phyloP scores from a whole-genome alignment of 345 rosid genomes.

The Gossypioides kirkii region DNA sequence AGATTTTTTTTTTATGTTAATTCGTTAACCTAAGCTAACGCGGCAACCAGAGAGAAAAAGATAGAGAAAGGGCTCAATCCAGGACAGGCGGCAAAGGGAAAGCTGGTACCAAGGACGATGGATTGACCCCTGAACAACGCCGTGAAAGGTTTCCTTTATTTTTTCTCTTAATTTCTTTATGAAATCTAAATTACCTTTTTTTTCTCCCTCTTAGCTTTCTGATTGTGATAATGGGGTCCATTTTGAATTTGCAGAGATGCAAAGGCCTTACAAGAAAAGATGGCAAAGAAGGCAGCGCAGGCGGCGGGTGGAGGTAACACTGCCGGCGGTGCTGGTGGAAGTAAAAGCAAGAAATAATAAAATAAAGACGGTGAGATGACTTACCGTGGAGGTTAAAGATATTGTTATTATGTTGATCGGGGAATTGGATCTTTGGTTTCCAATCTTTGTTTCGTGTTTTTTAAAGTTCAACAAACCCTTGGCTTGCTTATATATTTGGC shows the following conservation, averaged over 20 bases:
- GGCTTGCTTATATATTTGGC: neutral
- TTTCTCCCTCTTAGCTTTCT: neutral
- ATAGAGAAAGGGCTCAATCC: slow-evolving; percentile 77
- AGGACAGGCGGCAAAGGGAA: slow-evolving; percentile 29
- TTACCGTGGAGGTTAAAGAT: neutral
- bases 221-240: neutral
- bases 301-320: slow-evolving; percentile 40
- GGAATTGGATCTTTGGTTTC: neutral
- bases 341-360: slow-evolving; percentile 33
- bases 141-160: slow-evolving; percentile 50
- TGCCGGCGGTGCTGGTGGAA: slow-evolving; percentile 31
- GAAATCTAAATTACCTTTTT: neutral
- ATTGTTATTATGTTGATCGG: neutral
- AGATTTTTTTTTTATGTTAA: slow-evolving; percentile 9
- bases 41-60: slow-evolving; percentile 76
- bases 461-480: neutral
- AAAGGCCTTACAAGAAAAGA: slow-evolving; percentile 81
- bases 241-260: slow-evolving; percentile 48
- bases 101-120: slow-evolving; percentile 38
- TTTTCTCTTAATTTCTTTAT: neutral
- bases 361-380: neutral
- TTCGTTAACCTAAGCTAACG: slow-evolving; percentile 45
- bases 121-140: slow-evolving; percentile 82
- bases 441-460: neutral
- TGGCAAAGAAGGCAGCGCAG: slow-evolving; percentile 72